A percentile compares a stretch with the other conserved stretches of the same genome.
phyloP scores from a whole-genome alignment of 2,329 filamentous ascomycete species.

The Exophiala calicioides region DNA sequence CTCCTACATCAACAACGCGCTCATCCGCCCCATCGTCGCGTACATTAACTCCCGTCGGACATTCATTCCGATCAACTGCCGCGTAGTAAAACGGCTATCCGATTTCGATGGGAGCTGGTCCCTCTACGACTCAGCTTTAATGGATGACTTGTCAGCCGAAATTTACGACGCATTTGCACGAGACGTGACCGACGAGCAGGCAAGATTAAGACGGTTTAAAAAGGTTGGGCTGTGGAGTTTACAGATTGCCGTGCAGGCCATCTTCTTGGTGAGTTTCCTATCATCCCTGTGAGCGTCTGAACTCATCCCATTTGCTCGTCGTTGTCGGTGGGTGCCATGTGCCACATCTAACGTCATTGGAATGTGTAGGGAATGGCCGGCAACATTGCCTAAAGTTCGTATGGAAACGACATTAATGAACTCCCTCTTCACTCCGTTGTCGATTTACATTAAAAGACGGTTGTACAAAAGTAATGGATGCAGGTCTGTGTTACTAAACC shows the following conservation, averaged over 20 bases:
- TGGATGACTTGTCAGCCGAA: conserved; percentile 90
- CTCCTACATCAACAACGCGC: conserved; percentile 92
- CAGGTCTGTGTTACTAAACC: not conserved
- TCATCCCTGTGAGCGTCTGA: not conserved
- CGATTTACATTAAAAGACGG: not conserved
- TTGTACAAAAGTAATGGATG: conserved; percentile 11
- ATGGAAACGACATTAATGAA: conserved; percentile 6
- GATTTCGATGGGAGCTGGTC: conserved; percentile 98
- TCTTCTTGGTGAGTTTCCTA: conserved; percentile 86
- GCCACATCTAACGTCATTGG: conserved; percentile 3
- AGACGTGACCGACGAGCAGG: conserved; percentile 87
- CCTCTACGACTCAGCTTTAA: conserved; percentile 85
- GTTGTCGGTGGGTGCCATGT: not conserved
- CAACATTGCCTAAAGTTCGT: conserved; percentile 24
- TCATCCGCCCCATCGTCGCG: conserved; percentile 92
- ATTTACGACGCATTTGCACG: conserved; percentile 90
- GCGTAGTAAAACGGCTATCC: conserved; percentile 81
- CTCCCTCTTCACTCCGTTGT: conserved; percentile 2
- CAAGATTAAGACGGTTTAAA: conserved; percentile 80
- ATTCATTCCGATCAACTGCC: conserved; percentile 92
- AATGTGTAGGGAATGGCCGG: conserved; percentile 28
- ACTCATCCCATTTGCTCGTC: not conserved
- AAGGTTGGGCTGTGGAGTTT: conserved; percentile 97
- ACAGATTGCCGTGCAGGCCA: conserved; percentile 84
- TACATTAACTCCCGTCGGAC: conserved; percentile 96